A percentile compares a stretch with the other conserved stretches of the same genome.
Conservation (phyloP, 768 basidiomycete species). For the Russula olivacea region DNA sequence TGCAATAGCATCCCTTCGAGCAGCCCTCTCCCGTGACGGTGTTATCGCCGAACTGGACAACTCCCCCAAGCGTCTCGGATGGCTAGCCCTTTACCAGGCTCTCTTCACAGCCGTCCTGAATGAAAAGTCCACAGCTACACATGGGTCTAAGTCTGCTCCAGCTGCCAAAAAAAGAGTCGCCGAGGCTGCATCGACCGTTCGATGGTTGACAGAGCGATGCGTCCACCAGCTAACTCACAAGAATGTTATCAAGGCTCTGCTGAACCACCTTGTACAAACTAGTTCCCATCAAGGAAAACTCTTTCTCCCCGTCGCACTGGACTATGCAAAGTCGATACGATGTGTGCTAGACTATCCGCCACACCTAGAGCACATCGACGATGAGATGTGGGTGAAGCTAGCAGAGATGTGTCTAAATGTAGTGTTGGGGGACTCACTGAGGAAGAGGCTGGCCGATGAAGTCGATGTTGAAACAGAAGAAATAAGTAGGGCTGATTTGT, state of each 20-base stretch:
- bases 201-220: slow-evolving; percentile 66
- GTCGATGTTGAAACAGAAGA: slow-evolving; percentile 29
- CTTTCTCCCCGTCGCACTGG: slow-evolving; percentile 58
- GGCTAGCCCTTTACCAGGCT: slow-evolving; percentile 66
- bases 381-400: slow-evolving; percentile 58
- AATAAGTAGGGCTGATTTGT: slow-evolving; percentile 31
- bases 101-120: slow-evolving; percentile 59
- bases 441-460: slow-evolving; percentile 32
- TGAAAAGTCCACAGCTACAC: slow-evolving; percentile 48
- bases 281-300: slow-evolving; percentile 51
- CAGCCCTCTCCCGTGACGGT: slow-evolving; percentile 46
- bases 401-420: slow-evolving; percentile 73
- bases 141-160: slow-evolving; percentile 36
- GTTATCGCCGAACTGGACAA: slow-evolving; percentile 40
- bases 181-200: slow-evolving; percentile 59
- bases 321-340: slow-evolving; percentile 77
- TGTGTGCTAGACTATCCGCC: slow-evolving; percentile 58
- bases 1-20: slow-evolving; percentile 48
- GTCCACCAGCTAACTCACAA: slow-evolving; percentile 47
- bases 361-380: slow-evolving; percentile 72
- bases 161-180: slow-evolving; percentile 55
- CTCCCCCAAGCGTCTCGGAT: slow-evolving; percentile 37
- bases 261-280: slow-evolving; percentile 58
- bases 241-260: slow-evolving; percentile 49
- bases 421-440: slow-evolving; percentile 56